Base-by-base conservation (phyloP, 176 grass and related monocot genomes). In the Elymus sibiricus region DNA sequence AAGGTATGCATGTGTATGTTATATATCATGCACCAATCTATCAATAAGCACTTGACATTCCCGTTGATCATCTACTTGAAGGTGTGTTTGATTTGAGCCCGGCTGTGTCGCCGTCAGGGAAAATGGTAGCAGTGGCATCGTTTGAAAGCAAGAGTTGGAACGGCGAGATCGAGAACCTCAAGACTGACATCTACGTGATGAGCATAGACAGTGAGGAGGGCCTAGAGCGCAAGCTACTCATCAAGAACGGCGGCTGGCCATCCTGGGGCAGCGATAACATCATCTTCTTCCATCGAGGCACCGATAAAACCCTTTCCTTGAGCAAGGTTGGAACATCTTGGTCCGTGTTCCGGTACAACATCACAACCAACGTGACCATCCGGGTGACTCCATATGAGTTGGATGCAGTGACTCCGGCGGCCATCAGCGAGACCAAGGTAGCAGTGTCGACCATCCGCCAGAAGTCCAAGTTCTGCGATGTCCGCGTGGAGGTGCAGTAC, bases 201-300 rank as follows among this genome's bases (percentile, higher is more conserved):
- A 40, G 2, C 38, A 2, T 40, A 1, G 38, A 40, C 7, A 7
- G 8, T 9, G 8, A 40, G 38, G 38, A 9, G 1, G 38, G 38
- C 8, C 38, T 40, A 0, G 8, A 2, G 6, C 38, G 38, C 1
- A 37, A 37, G 35, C 35, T 37, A 7, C 35, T 37, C 35, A 37
- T 90, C 13, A 4, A 4, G 38, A 26, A 90, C 28, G 89, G 73
- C 2, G 88, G 88, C 19, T 90, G 89, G 84, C 89, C 84, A 8
- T 49, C 83, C 3, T 90, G 88, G 88, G 88, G 78, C 42, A 82
- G 70, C 56, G 88, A 86, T 5, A 51, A 90, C 47, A 21, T 90
- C 21, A 28, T 90, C 63, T 90, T 90, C 63, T 90, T 90, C 25
- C 88, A 90, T n/a, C 27, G 71, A 11, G 77, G 70, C 26, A 64